These are phyloP conservation scores for Trypanosoma platydactyli DNA, from an alignment of 208 protist genomes.

Conservation along the genomic window DNA sequence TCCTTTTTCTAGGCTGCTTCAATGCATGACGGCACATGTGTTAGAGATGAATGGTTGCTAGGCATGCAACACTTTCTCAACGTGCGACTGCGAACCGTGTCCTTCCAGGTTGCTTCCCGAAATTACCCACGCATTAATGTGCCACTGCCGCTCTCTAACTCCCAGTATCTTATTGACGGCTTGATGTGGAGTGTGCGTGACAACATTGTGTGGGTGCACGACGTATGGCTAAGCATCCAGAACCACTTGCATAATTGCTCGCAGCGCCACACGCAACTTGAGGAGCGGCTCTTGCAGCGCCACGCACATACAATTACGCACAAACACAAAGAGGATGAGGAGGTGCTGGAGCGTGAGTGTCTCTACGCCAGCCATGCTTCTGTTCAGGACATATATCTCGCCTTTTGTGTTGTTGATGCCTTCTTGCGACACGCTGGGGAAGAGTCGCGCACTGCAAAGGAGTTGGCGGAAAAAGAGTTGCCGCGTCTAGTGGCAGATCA, in stretches of 20 bases:
- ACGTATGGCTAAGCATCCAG: slow-evolving; percentile 62
- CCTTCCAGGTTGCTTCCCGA: slow-evolving; percentile 39
- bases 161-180: slow-evolving; percentile 75
- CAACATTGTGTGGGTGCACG: slow-evolving; percentile 42
- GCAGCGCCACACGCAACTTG: slow-evolving; percentile 42
- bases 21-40: not conserved
- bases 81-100: slow-evolving; percentile 49
- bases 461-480: slow-evolving; percentile 44
- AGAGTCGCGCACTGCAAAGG: slow-evolving; percentile 18
- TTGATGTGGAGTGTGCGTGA: slow-evolving; percentile 75
- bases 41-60: slow-evolving; percentile 57
- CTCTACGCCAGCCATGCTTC: slow-evolving; percentile 57
- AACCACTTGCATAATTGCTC: slow-evolving; percentile 60
- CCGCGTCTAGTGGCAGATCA: slow-evolving; percentile 59
- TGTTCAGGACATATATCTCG: slow-evolving; percentile 74
- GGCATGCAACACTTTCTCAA: slow-evolving; percentile 54
- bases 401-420: slow-evolving; percentile 71
- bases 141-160: slow-evolving; percentile 58
- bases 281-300: slow-evolving; percentile 14
- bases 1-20: slow-evolving; percentile 4
- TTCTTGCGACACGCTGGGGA: slow-evolving; percentile 46
- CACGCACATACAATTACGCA: not conserved
- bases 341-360: slow-evolving; percentile 32
- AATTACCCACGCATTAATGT: slow-evolving; percentile 36
- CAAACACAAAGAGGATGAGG: not conserved